A percentile compares a stretch with the other conserved stretches of the same genome.
Conservation (phyloP, 1,284 basidiomycete genomes). For the Ustilago lituana region DNA sequence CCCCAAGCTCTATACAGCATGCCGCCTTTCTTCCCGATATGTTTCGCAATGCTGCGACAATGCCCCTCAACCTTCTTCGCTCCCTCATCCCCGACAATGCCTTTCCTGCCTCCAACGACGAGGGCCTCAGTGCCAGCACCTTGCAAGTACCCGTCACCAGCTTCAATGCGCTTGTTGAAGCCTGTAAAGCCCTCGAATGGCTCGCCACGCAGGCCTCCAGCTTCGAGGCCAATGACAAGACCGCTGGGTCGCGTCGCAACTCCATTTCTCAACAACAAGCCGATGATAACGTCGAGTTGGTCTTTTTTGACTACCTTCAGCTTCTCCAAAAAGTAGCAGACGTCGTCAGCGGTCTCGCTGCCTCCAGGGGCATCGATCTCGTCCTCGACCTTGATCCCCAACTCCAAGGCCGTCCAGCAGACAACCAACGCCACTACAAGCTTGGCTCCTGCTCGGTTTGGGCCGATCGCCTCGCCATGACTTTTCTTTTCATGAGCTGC, state of each 20-base stretch:
- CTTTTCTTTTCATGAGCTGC: slow-evolving; percentile 43
- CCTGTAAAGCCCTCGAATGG: slow-evolving; percentile 54
- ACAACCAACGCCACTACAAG: slow-evolving; percentile 28
- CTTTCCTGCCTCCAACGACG: slow-evolving; percentile 36
- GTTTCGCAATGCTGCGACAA: slow-evolving; percentile 30
- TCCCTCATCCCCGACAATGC: slow-evolving; percentile 49
- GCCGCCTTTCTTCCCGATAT: slow-evolving; percentile 31
- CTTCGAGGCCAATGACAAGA: slow-evolving; percentile 6
- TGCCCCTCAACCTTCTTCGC: slow-evolving; percentile 41
- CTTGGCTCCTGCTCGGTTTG: slow-evolving; percentile 32
- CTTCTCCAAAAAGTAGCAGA: slow-evolving; percentile 50
- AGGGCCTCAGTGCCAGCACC: slow-evolving; percentile 48
- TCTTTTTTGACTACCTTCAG: slow-evolving; percentile 44
- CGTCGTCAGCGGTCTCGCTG: slow-evolving; percentile 50
- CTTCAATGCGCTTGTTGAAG: slow-evolving; percentile 53
- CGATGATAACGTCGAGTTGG: slow-evolving; percentile 17
- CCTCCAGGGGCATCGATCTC: slow-evolving; percentile 49
- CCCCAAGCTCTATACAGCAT: neutral
- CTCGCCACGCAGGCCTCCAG: slow-evolving; percentile 22
- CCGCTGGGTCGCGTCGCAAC: slow-evolving; percentile 6
- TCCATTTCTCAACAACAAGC: slow-evolving; percentile 10
- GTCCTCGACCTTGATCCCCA: slow-evolving; percentile 36
- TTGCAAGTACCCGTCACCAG: slow-evolving; percentile 54
- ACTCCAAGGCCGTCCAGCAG: slow-evolving; percentile 14
- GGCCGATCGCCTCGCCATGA: slow-evolving; percentile 30